Evolutionary conservation across 2,329 filamentous ascomycete species (phyloP).

Genomic region (Paraphoma sp.): DNA sequence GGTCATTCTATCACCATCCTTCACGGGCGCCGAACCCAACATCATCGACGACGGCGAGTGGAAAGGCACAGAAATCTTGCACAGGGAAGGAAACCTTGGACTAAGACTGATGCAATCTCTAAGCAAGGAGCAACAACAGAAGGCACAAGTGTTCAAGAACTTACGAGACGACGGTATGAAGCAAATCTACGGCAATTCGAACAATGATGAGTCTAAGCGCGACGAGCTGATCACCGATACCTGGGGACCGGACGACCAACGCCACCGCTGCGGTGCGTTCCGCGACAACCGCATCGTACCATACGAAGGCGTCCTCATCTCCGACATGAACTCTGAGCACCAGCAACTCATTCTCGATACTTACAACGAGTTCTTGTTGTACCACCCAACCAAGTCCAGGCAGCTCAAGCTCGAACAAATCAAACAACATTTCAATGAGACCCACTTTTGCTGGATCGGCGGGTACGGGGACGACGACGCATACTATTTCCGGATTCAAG

Average conservation of each 20-base stretch:
- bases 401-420: constrained; percentile 63
- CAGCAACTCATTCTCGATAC: constrained; percentile 64
- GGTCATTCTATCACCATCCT: constrained; percentile 75
- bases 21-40: constrained; percentile 82
- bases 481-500: constrained; percentile 81
- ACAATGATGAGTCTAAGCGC: constrained; percentile 30
- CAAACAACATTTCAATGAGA: constrained; percentile 67
- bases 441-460: constrained; percentile 82
- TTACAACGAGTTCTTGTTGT: constrained; percentile 70
- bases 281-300: constrained; percentile 80
- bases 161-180: constrained; percentile 72
- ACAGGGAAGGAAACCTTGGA: constrained; percentile 68
- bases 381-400: constrained; percentile 66
- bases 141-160: constrained; percentile 64
- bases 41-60: constrained; percentile 70
- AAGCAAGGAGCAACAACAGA: constrained; percentile 50
- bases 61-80: constrained; percentile 69
- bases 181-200: constrained; percentile 40
- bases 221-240: constrained; percentile 59
- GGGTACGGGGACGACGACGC: constrained; percentile 70
- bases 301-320: constrained; percentile 69
- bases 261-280: constrained; percentile 79
- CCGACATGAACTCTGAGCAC: constrained; percentile 57
- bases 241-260: constrained; percentile 83
- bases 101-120: constrained; percentile 74